phyloP scores from a whole-genome alignment of 345 rosid species.

The Eucalyptus rudis region DNA sequence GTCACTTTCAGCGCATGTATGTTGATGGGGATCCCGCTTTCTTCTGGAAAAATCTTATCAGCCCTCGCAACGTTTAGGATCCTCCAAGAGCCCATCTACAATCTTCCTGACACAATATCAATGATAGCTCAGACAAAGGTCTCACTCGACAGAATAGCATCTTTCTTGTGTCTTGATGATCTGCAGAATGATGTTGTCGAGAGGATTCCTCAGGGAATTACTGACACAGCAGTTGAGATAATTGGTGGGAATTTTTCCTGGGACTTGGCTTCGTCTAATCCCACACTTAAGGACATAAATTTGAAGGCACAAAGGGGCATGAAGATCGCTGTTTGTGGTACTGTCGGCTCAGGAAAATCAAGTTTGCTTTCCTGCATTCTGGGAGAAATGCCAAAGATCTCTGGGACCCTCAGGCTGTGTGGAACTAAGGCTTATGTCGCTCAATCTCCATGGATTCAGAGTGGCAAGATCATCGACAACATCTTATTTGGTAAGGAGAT shows the following conservation, averaged over 20 bases:
- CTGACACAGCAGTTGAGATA: slow-evolving; percentile 35
- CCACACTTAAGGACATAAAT: slow-evolving; percentile 38
- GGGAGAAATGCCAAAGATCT: slow-evolving; percentile 56
- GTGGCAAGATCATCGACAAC: slow-evolving; percentile 73
- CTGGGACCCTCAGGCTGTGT: slow-evolving; percentile 46
- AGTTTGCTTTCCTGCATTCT: slow-evolving; percentile 62
- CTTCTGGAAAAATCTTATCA: slow-evolving; percentile 62
- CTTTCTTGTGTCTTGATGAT: slow-evolving; percentile 44
- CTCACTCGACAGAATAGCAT: slow-evolving; percentile 54
- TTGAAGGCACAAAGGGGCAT: slow-evolving; percentile 38
- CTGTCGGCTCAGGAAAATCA: slow-evolving; percentile 77
- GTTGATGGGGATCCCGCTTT: slow-evolving; percentile 44
- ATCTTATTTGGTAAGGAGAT: slow-evolving; percentile 68
- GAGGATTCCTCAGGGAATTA: slow-evolving; percentile 26
- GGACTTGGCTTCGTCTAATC: slow-evolving; percentile 29
- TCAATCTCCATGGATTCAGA: slow-evolving; percentile 90
- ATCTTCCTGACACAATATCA: slow-evolving; percentile 56
- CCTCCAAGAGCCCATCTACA: slow-evolving; percentile 48
- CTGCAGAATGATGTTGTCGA: slow-evolving; percentile 39
- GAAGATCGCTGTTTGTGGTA: slow-evolving; percentile 73
- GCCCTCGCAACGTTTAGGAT: slow-evolving; percentile 67
- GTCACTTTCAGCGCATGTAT: slow-evolving; percentile 46
- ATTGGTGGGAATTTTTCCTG: slow-evolving; percentile 44
- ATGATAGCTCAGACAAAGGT: slow-evolving; percentile 55
- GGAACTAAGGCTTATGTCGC: slow-evolving; percentile 74